A percentile compares a stretch with the other conserved stretches of the same genome.
phyloP scores from a whole-genome alignment of 129 eudicot species.

The Lonicera japonica region DNA sequence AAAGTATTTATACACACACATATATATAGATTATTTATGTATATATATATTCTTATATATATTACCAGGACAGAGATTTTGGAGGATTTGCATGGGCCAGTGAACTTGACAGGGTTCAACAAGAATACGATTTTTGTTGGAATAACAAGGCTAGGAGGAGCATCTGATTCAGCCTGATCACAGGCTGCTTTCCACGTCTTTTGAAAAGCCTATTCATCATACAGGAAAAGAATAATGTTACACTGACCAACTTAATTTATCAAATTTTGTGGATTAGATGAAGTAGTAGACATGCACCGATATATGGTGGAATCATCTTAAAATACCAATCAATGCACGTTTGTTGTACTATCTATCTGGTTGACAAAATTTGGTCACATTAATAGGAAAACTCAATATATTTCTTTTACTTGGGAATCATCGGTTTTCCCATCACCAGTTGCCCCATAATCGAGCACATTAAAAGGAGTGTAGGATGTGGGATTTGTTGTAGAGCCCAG shows the following conservation, averaged over 20 bases:
- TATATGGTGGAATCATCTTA: too few species aligned
- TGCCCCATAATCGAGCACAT: constrained; percentile 53
- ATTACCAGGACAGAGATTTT: constrained; percentile 42
- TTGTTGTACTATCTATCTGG: too few species aligned
- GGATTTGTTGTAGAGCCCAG: constrained; percentile 9
- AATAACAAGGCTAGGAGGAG: constrained; percentile 24
- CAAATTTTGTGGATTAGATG: too few species aligned
- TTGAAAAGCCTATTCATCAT: constrained; percentile 41
- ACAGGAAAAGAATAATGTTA: not conserved
- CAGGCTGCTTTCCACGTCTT: constrained; percentile 65
- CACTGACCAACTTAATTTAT: too few species aligned
- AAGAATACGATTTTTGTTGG: constrained; percentile 43
- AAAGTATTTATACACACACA: not conserved
- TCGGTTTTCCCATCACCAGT: constrained; percentile 52
- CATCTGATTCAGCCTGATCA: constrained; percentile 12
- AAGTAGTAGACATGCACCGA: too few species aligned
- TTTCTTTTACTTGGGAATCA: constrained; percentile 39
- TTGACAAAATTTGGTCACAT: too few species aligned
- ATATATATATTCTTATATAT: not conserved
- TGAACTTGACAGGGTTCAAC: constrained; percentile 42
- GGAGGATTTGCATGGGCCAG: constrained; percentile 67
- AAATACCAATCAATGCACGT: too few species aligned
- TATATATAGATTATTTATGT: constrained; percentile 5
- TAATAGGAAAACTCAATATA: too few species aligned
- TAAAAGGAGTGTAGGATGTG: constrained; percentile 17